These are phyloP conservation scores for Poteriospumella lacustris DNA, from an alignment of 108 stramenopile genomes.

Conservation along the genomic window DNA sequence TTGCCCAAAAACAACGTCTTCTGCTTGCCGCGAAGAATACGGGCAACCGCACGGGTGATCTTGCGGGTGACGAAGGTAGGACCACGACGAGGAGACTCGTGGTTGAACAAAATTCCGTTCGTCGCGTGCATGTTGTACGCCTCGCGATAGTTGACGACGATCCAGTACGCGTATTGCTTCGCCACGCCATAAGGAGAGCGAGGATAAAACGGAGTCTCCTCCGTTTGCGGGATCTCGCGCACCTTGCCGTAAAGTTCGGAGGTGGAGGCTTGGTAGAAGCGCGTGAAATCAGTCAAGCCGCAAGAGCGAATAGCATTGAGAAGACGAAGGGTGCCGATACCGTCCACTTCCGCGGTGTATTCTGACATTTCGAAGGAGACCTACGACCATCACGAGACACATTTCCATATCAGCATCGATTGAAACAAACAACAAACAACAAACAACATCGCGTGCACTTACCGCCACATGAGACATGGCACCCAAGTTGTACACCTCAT, in stretches of 20 bases:
- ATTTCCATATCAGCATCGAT: background rate
- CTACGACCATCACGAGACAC: background rate
- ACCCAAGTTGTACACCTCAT: slow-evolving; percentile 97
- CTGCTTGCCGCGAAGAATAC: slow-evolving; percentile 73
- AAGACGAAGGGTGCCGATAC: slow-evolving; percentile 94
- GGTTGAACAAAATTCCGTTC: slow-evolving; percentile 97
- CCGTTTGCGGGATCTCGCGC: slow-evolving; percentile 91
- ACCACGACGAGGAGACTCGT: slow-evolving; percentile 94
- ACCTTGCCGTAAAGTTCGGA: slow-evolving; percentile 98
- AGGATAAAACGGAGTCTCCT: slow-evolving; percentile 98
- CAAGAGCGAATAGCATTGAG: slow-evolving; percentile 90
- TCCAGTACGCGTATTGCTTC: slow-evolving; percentile 95
- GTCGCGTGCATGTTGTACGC: slow-evolving; percentile 95
- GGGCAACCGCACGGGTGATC: slow-evolving; percentile 86
- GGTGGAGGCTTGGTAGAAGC: slow-evolving; percentile 95
- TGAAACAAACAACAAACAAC: background rate
- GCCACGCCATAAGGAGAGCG: slow-evolving; percentile 98
- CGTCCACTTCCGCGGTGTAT: slow-evolving; percentile 97
- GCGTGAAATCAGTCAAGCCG: slow-evolving; percentile 64
- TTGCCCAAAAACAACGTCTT: slow-evolving; percentile 89
- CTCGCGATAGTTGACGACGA: slow-evolving; percentile 96
- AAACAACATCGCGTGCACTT: background rate
- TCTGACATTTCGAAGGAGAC: slow-evolving; percentile 96
- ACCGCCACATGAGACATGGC: slow-evolving; percentile 99
- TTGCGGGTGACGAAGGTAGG: slow-evolving; percentile 97